Base-by-base conservation (phyloP, 2,329 filamentous ascomycete genomes). In the Ophiostoma tasmaniense region DNA sequence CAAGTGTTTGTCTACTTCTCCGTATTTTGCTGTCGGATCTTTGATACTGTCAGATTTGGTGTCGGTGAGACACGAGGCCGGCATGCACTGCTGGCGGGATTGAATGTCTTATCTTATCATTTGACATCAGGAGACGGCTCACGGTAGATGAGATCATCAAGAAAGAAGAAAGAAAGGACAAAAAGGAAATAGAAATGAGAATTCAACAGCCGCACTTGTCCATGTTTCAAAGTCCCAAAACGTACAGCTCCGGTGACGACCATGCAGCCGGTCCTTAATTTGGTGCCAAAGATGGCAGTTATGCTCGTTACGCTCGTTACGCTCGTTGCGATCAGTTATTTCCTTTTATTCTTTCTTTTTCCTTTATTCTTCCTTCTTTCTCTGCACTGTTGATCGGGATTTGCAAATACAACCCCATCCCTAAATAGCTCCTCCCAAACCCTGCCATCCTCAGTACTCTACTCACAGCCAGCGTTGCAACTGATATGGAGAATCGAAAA, bases 321-420 rank as follows among this genome's bases (percentile, higher is more conserved):
- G 33, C 1, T 52, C n/a, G 1, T 17, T 28, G n/a, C n/a, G n/a
- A n/a, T 55, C 25, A 2, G 10, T 55, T 22, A 13, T 6, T 3
- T 52, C 25, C 3, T 13, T 10, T 25, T 25, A 10, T 22, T 13
- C 11, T 55, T 13, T 55, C 2, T 25, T 10, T 55, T 8, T 25
- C 1, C 10, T 25, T 61, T 11, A 25, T 30, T 28, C 11, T 30
- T 59, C 52, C 8, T 39, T 17, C 22, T 30, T 7, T n/a, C n/a
- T n/a, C 55, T 30, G 55, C 55, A 28, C 50, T 61, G 55, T 8
- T 61, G 55, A 61, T 61, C 55, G 14, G 55, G 55, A 61, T 61
- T 61, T 61, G 25, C 55, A 61, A 30, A 61, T 61, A 30, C 55
- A 25, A 61, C 55, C 25, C 25, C 20, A 7, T 45, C 42, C 42